These are phyloP conservation scores for Dothideomycetidae sp. DNA, from an alignment of 2,329 filamentous ascomycete genomes.

Conservation along the genomic window DNA sequence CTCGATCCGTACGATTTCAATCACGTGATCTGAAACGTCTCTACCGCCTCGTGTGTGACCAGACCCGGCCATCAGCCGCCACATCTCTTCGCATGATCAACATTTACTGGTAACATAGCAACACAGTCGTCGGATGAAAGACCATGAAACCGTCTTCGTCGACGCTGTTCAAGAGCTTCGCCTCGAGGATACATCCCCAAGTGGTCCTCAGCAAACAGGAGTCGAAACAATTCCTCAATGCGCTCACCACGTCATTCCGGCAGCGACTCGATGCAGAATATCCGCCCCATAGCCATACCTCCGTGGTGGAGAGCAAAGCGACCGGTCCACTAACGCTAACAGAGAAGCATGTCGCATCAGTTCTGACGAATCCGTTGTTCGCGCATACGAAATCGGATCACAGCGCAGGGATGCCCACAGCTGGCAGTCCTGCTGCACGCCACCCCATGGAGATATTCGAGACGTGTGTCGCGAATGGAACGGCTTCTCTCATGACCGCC, in stretches of 20 bases:
- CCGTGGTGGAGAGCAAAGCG: not conserved
- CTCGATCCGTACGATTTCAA: no score
- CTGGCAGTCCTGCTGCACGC: conserved; percentile 16
- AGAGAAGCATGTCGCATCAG: conserved; percentile 34
- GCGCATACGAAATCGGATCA: no score
- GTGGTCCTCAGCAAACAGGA: conserved; percentile 42
- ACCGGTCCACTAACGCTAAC: conserved; percentile 15
- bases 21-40: no score
- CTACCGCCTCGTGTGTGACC: no score
- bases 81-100: no score
- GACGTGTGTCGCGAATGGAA: conserved; percentile 25
- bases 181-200: conserved; percentile 39
- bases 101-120: no score
- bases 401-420: conserved; percentile 16
- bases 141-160: conserved; percentile 39
- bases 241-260: conserved; percentile 49
- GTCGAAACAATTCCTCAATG: conserved; percentile 43
- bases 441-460: conserved; percentile 30
- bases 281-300: conserved; percentile 18
- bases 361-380: conserved; percentile 39
- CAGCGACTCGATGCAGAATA: conserved; percentile 47
- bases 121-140: no score
- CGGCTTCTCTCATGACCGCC: conserved; percentile 26
- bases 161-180: conserved; percentile 35
- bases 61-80: no score